Evolutionary conservation across 768 basidiomycete genomes (phyloP).

Genomic region (Paxillus rubicundulus): DNA sequence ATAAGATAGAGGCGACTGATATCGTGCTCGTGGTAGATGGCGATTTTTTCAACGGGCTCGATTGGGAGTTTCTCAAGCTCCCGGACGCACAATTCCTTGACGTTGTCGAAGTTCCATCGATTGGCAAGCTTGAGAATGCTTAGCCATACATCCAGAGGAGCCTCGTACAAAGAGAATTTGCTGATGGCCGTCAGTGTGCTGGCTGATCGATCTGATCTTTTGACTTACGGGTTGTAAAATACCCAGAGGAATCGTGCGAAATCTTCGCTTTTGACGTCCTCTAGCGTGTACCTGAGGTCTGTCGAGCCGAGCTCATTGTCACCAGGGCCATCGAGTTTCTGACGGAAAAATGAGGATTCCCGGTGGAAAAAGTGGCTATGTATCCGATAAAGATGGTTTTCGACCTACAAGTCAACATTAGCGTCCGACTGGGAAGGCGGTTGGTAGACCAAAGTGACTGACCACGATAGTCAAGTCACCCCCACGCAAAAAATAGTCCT

Average conservation of each 20-base stretch:
- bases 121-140: slow-evolving; percentile 39
- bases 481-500: slow-evolving; percentile 53
- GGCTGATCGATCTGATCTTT: neutral
- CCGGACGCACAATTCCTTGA: slow-evolving; percentile 39
- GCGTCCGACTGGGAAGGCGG: neutral
- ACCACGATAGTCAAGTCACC: slow-evolving; percentile 62
- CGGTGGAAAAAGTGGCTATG: slow-evolving; percentile 65
- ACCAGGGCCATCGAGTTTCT: slow-evolving; percentile 32
- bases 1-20: slow-evolving; percentile 36
- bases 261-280: slow-evolving; percentile 44
- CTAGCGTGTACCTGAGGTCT: slow-evolving; percentile 43
- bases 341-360: slow-evolving; percentile 50
- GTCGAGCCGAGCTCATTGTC: slow-evolving; percentile 36
- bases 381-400: slow-evolving; percentile 52
- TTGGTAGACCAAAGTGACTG: slow-evolving; percentile 20
- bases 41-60: slow-evolving; percentile 36
- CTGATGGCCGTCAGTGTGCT: slow-evolving; percentile 14
- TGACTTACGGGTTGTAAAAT: slow-evolving; percentile 57
- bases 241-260: slow-evolving; percentile 60
- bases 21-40: slow-evolving; percentile 37
- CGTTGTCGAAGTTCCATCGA: slow-evolving; percentile 39
- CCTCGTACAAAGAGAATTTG: slow-evolving; percentile 39
- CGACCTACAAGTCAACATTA: slow-evolving; percentile 43
- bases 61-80: slow-evolving; percentile 39
- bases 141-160: slow-evolving; percentile 40